These are phyloP conservation scores for Selaginella tamariscina DNA, from an alignment of 75 land plant species.

Conservation along the genomic window DNA sequence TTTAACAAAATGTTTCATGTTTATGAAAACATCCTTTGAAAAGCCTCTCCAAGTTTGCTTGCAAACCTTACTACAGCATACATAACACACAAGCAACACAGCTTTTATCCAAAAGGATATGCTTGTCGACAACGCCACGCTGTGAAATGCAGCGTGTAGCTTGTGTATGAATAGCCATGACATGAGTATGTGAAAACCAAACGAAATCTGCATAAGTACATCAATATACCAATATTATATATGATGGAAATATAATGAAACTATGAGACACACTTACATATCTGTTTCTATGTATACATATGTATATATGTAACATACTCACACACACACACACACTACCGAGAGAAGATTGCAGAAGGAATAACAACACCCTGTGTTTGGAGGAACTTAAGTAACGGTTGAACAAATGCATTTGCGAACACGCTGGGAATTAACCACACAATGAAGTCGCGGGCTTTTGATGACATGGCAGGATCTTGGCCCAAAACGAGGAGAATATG, in stretches of 20 bases:
- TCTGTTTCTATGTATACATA: too few species aligned
- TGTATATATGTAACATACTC: too few species aligned
- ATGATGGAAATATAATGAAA: too few species aligned
- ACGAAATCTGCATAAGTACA: too few species aligned
- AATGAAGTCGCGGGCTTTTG: conserved; percentile 18
- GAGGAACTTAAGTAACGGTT: conserved; percentile 22
- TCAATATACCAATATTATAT: too few species aligned
- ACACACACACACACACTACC: too few species aligned
- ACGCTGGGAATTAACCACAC: conserved; percentile 14
- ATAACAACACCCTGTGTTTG: conserved; percentile 24
- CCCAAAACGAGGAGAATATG: conserved; percentile 18
- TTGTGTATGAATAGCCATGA: conserved; percentile 30
- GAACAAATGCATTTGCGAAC: conserved; percentile 11
- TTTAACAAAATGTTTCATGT: conserved; percentile 12
- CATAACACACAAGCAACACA: conserved; percentile 14
- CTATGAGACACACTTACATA: too few species aligned
- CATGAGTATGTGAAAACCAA: conserved; percentile 33
- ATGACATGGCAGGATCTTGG: conserved; percentile 17
- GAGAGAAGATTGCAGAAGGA: conserved; percentile 25
- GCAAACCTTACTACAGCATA: conserved; percentile 8
- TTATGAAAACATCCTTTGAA: conserved; percentile 16
- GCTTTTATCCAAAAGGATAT: conserved; percentile 26
- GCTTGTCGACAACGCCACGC: conserved; percentile 24
- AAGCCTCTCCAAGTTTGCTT: conserved; percentile 23
- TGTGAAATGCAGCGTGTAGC: conserved; percentile 27